Base-by-base conservation (phyloP, 2,329 filamentous ascomycete species). In the Sarocladium oryzae region DNA sequence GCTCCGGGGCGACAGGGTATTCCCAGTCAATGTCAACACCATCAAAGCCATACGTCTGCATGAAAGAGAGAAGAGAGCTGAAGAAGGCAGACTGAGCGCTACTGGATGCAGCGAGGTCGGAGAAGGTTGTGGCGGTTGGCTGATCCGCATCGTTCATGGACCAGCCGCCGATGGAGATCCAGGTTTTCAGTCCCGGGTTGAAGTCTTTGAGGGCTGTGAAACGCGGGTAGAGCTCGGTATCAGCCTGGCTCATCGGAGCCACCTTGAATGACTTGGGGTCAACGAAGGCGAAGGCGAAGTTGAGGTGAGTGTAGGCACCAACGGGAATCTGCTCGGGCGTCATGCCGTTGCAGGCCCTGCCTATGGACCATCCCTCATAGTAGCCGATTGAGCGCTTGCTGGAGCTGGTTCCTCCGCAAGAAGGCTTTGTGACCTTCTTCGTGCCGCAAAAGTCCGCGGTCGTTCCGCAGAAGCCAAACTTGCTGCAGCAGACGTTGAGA, bases 401-500 rank as follows among this genome's bases (percentile, higher is more conserved):
- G 4, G 24, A 13, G 15, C 11, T 52, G 2, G 10, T 46, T 8
- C 18, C 28, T 41, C 28, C 40, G 52, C 51, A 55, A 32, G 38
- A 51, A 3, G 55, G 57, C 49, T 23, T 35, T 3, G 16, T 32
- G 6, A 61, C 54, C 38, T 49, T 43, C 2, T 52, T 51, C 4
- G 49, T 49, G 7, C 37, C 35, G 51, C 62, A 66, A 50, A 63
- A 66, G 4, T 60, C 59, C 5, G 38, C 28, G 8, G 58, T 60
- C 3, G 45, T 57, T 3, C 66, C 64, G 49, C 67, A 70, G 56
- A 66, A 70, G 36, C 53, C 51, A 28, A 38, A 43, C n/a, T 60
- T 40, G 40, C 55, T 58, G 55, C 69, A 69, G 56, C 68, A 71
- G 9, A 69, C 67, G 50, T 70, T 68, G 20, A 70, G 60, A 2